Evolutionary conservation across 768 basidiomycete genomes (phyloP).

Genomic region (Mycena pura): DNA sequence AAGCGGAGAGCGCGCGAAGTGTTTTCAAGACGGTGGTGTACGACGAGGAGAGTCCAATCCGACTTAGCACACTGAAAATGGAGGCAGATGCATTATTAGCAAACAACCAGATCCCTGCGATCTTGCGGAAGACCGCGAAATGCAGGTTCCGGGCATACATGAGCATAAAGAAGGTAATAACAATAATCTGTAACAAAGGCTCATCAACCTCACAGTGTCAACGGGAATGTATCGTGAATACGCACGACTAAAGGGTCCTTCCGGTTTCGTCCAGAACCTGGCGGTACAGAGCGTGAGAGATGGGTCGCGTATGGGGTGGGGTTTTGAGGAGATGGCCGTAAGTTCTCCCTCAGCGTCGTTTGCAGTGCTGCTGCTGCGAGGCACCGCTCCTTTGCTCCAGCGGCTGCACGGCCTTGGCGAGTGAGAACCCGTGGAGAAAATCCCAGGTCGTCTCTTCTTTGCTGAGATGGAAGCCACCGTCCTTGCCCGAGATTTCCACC

Average conservation of each 20-base stretch:
- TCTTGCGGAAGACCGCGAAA: constrained; percentile 25
- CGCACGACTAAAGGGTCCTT: constrained; percentile 1
- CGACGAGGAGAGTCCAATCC: constrained; percentile 25
- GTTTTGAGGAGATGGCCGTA: not conserved
- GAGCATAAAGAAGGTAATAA: constrained; percentile 11
- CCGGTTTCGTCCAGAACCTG: not conserved
- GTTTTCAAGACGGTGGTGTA: constrained; percentile 26
- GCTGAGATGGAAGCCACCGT: not conserved
- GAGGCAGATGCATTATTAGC: constrained; percentile 19
- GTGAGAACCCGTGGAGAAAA: constrained; percentile 2
- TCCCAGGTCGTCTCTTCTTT: not conserved
- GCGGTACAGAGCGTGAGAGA: not conserved
- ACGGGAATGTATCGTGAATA: not conserved
- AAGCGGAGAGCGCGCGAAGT: constrained; percentile 17
- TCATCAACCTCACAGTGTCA: not conserved
- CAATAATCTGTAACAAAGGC: not conserved
- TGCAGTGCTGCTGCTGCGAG: constrained; percentile 2
- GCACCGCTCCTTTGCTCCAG: not conserved
- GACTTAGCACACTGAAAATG: constrained; percentile 26
- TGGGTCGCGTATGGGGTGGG: not conserved
- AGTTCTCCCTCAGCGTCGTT: not conserved
- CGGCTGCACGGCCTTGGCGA: not conserved
- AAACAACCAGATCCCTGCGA: constrained; percentile 28
- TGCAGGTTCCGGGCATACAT: constrained; percentile 25
- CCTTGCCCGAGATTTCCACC: not conserved